phyloP scores from a whole-genome alignment of 2,329 filamentous ascomycete species.

The Plenodomus lindquistii region DNA sequence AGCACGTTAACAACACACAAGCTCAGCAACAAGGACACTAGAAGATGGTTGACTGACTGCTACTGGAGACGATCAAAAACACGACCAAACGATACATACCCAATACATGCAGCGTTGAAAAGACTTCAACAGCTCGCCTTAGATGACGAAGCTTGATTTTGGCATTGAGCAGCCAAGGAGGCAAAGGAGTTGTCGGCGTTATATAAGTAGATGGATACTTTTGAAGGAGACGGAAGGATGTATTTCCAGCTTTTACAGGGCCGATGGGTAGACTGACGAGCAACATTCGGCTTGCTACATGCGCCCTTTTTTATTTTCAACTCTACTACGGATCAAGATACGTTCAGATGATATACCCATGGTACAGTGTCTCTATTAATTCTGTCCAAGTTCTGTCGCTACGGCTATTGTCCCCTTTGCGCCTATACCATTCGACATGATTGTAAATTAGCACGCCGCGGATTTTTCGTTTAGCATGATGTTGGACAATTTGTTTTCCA shows the following conservation, averaged over 20 bases:
- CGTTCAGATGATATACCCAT: not conserved
- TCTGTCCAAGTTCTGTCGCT: not conserved
- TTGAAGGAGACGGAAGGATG: not conserved
- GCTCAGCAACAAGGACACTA: conserved; percentile 19
- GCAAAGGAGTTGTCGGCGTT: not conserved
- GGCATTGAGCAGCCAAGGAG: not conserved
- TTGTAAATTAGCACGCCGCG: not conserved
- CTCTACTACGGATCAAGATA: not conserved
- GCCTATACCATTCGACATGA: conserved; percentile 2
- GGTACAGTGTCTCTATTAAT: not conserved
- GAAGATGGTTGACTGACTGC: not conserved
- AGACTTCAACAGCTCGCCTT: not conserved
- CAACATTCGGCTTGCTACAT: not conserved
- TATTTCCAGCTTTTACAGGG: not conserved
- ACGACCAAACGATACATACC: not conserved
- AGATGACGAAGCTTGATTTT: not conserved
- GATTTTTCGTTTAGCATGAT: not conserved
- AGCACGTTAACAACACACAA: conserved; percentile 34
- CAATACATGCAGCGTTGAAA: not conserved
- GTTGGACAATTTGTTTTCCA: not conserved
- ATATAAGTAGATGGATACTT: not conserved
- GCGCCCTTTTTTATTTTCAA: not conserved
- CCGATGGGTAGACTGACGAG: not conserved
- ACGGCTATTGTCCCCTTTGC: not conserved
- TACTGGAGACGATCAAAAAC: not conserved